Percentiles rank a stretch among this genome's conserved stretches.
phyloP scores from a whole-genome alignment of 495 filamentous ascomycete genomes.

The Xylaria acuta region DNA sequence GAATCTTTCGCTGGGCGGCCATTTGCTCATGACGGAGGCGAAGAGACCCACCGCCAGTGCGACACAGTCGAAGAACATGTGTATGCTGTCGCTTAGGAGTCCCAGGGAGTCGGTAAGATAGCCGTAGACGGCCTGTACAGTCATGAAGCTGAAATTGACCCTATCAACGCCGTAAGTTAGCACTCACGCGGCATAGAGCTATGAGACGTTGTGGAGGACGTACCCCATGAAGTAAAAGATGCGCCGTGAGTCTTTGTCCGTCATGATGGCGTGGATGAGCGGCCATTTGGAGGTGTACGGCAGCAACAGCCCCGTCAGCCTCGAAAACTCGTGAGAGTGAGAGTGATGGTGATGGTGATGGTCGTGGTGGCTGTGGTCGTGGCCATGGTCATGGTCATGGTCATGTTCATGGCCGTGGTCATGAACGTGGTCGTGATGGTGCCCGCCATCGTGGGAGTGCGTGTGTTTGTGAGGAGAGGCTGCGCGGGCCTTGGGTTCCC shows the following conservation, averaged over 20 bases:
- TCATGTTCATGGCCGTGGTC: constrained; percentile 34
- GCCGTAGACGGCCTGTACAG: constrained; percentile 91
- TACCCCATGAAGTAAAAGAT: constrained; percentile 98
- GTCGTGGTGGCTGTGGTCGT: constrained; percentile 38
- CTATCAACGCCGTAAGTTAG: constrained; percentile 51
- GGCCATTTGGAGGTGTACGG: constrained; percentile 70
- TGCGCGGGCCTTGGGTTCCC: constrained; percentile 18
- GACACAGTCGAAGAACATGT: constrained; percentile 99
- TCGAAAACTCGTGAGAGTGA: constrained; percentile 54
- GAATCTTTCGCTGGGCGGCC: constrained; percentile 85
- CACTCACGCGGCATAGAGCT: not conserved
- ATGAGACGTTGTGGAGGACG: constrained; percentile 33
- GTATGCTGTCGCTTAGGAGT: constrained; percentile 93
- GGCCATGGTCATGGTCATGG: constrained; percentile 33
- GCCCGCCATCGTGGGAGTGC: constrained; percentile 11
- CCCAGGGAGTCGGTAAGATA: constrained; percentile 91
- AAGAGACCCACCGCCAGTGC: constrained; percentile 90
- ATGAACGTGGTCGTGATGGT: constrained; percentile 29
- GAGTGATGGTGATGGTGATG: constrained; percentile 43
- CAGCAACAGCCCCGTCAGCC: constrained; percentile 70
- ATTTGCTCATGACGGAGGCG: constrained; percentile 97
- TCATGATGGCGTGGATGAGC: constrained; percentile 80
- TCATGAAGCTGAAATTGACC: constrained; percentile 95
- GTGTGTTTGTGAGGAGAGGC: constrained; percentile 17
- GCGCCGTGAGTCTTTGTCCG: constrained; percentile 90